Base-by-base conservation (phyloP, 2,329 filamentous ascomycete species). In the Xylaria sp. region DNA sequence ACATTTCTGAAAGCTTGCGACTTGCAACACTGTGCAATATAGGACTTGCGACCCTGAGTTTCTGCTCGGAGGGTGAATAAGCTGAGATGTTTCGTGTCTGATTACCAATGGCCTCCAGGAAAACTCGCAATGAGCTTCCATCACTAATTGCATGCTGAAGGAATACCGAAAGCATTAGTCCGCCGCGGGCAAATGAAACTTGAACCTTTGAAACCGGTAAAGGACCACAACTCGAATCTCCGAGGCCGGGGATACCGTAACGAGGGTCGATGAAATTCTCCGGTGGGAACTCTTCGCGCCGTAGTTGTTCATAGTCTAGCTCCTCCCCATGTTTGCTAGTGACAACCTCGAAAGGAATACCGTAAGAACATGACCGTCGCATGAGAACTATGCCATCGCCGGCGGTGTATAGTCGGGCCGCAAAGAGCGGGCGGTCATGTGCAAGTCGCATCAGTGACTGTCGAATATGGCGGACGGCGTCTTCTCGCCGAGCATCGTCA, bases 101-200 rank as follows among this genome's bases (percentile, higher is more conserved):
- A 2, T 76, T 77, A 3, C 81, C 79, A 54, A 85, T 79, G 13
- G 76, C 77, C 39, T 82, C 76, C 3, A 84, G 71, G 59, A 85
- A 83, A 6, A 79, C 76, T 23, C 74, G 71, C 23, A 84, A 75
- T 23, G 81, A 82, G 37, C 80, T 78, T 12, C 82, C 83, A 60
- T 85, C 83, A 18, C 80, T 81, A 28, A 84, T 73, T 7, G 82
- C 75, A 65, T 84, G 83, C 67, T 84, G 81, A 55, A 84, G 74
- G 66, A 78, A 82, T n/a, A 82, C 69, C 6, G 76, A 79, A 25
- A 85, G 76, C 7, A 84, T 66, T 10, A 84, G 62, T 0, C 83
- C 83, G 2, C 81, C 83, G 3, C 76, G 71, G 8, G 82, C 78
- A 61, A 83, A 78, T 50, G 79, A 78, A n/a, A 77, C 80, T 15